phyloP scores from a whole-genome alignment of 306 rosid genomes.

The Amphicarpaea edgeworthii region DNA sequence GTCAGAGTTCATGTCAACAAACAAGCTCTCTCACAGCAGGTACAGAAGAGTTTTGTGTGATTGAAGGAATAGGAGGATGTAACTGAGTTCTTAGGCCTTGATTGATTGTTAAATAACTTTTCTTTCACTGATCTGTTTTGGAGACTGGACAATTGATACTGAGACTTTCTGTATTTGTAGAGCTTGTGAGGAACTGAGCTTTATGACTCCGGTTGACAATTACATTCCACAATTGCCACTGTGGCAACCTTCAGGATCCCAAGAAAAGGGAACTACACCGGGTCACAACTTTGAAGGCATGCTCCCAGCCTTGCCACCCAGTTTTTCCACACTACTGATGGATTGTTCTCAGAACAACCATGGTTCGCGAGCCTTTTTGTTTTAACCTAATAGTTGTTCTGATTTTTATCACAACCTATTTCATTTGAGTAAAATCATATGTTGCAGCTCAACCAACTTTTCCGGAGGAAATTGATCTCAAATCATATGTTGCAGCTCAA shows the following conservation, averaged over 20 bases:
- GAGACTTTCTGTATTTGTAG: slow-evolving; percentile 56
- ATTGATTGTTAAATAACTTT: slow-evolving; percentile 31
- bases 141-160: slow-evolving; percentile 33
- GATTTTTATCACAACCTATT: slow-evolving; percentile 38
- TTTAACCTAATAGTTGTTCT: slow-evolving; percentile 17
- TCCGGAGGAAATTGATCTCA: too few species aligned
- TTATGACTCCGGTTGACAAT: slow-evolving; percentile 52
- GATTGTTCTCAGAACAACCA: slow-evolving; percentile 57
- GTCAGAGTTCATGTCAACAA: slow-evolving; percentile 69
- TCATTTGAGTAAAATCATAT: slow-evolving; percentile 45
- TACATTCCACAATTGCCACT: slow-evolving; percentile 68
- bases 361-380: slow-evolving; percentile 52
- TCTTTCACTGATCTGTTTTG: slow-evolving; percentile 29
- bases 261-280: slow-evolving; percentile 47
- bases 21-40: slow-evolving; percentile 55
- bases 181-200: slow-evolving; percentile 56
- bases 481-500: slow-evolving; percentile 48
- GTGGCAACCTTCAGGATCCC: slow-evolving; percentile 50
- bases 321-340: slow-evolving; percentile 71
- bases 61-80: slow-evolving; percentile 29
- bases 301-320: slow-evolving; percentile 76
- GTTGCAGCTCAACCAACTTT: slow-evolving; percentile 58
- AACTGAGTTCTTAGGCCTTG: slow-evolving; percentile 13
- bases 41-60: slow-evolving; percentile 40
- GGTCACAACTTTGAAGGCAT: slow-evolving; percentile 49